Conservation (phyloP, 305 asterid species). For the Fraxinus ornus region DNA sequence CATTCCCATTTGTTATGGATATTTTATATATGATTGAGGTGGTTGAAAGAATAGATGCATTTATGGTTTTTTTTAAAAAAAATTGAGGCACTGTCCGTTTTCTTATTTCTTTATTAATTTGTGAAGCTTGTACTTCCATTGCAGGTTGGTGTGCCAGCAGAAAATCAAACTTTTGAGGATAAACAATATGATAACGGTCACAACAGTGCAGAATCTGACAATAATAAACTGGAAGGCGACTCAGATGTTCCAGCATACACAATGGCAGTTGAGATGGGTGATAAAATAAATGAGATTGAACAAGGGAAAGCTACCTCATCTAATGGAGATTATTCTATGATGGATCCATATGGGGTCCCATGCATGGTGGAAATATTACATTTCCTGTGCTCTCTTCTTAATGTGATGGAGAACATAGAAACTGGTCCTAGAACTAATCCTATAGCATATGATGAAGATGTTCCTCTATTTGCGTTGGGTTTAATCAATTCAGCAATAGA, state of each 20-base stretch:
- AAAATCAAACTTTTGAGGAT: conserved; percentile 34
- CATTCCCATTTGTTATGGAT: background rate
- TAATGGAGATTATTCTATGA: conserved; percentile 49
- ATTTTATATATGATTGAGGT: conserved; percentile 6
- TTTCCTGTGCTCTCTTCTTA: conserved; percentile 86
- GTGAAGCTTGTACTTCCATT: conserved; percentile 21
- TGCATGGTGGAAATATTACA: conserved; percentile 90
- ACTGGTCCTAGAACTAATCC: conserved; percentile 70
- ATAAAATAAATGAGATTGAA: conserved; percentile 29
- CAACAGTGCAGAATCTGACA: conserved; percentile 41
- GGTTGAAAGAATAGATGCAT: background rate
- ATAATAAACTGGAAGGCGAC: conserved; percentile 17
- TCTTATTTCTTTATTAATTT: conserved; percentile 13
- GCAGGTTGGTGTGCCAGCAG: conserved; percentile 35
- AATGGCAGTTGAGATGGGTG: conserved; percentile 26
- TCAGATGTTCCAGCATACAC: conserved; percentile 18
- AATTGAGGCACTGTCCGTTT: background rate
- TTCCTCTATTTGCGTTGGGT: conserved; percentile 91
- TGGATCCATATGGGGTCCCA: conserved; percentile 90
- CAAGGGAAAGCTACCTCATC: conserved; percentile 30
- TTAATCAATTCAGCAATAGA: conserved; percentile 86
- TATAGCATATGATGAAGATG: conserved; percentile 90
- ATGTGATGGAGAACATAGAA: conserved; percentile 77
- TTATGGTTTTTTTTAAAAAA: background rate
- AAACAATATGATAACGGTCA: conserved; percentile 42